Base-by-base conservation (phyloP, 2,329 filamentous ascomycete genomes). In the Clarireedia sp. region DNA sequence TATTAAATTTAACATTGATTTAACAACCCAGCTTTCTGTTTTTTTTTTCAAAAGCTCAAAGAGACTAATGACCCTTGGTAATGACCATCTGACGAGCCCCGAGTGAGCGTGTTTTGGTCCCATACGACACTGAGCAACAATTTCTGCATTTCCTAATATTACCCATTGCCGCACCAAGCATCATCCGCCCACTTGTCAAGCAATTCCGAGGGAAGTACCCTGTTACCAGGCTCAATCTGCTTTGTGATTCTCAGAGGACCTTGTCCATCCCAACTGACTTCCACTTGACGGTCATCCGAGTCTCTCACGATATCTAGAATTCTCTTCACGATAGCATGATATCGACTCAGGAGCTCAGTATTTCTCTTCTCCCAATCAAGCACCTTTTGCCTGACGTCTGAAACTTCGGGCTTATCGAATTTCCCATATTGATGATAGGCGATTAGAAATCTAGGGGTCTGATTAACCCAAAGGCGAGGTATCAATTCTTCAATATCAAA, bases 361-460 rank as follows among this genome's bases (percentile, higher is more conserved):
- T 63, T 62, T 2, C 50, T 33, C 1, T 40, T 54, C 29, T 66
- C 24, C 64, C 63, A 64, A n/a, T 52, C 19, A 5, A 49, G 24
- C 16, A 64, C 49, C 12, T 61, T 45, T 4, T 51, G 2, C 23
- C 9, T 44, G 7, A 64, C 57, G 45, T 60, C 46, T 17, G 50
- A 51, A 8, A 66, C 46, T 29, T 58, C 2, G 3, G 60, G 62
- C 4, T 60, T 51, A 10, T 71, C 17, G 61, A 81, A 81, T 0
- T 69, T 36, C 5, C 71, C 71, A 6, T 54, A 62, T 8, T 72
- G 58, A 60, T 82, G 78, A 56, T 74, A 77, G 0, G 76, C 78
- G 19, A 80, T 59, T 36, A 81, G 66, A 56, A 81, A 76, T 54
- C 75, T 78, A 0, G 74, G 72, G 24, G 75, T 74, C 59, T 80